A percentile compares a stretch with the other conserved stretches of the same genome.
These are phyloP conservation scores for Phytophthora syringae DNA, from an alignment of 352 stramenopile genomes.

Conservation along the genomic window DNA sequence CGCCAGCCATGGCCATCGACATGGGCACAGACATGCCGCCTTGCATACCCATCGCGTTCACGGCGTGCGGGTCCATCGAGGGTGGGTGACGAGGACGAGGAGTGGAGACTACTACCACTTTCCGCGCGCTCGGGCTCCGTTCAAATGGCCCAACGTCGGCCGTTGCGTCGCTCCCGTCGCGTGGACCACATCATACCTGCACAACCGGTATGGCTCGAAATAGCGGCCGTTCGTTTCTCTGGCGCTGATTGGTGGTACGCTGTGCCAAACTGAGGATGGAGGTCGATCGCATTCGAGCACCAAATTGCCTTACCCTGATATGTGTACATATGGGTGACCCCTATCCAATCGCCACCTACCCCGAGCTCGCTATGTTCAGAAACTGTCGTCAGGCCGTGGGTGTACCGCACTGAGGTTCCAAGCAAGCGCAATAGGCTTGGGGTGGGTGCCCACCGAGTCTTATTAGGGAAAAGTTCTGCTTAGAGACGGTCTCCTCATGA, in stretches of 20 bases:
- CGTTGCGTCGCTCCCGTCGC: constrained; percentile 25
- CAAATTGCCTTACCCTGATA: neutral
- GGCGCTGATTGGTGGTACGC: constrained; percentile 6
- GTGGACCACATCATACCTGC: neutral
- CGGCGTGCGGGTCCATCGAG: constrained; percentile 67
- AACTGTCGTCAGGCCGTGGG: constrained; percentile 17
- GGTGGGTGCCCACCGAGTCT: constrained; percentile 7
- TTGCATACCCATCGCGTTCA: constrained; percentile 76
- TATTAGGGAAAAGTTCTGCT: constrained; percentile 22
- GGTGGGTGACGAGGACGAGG: constrained; percentile 5
- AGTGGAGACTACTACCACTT: constrained; percentile 27
- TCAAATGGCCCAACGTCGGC: constrained; percentile 33
- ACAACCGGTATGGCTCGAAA: neutral
- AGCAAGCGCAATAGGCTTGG: neutral
- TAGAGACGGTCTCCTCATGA: constrained; percentile 25
- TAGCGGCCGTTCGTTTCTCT: constrained; percentile 24
- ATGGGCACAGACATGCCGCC: constrained; percentile 71
- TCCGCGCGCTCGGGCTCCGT: constrained; percentile 34
- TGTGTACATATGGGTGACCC: constrained; percentile 1
- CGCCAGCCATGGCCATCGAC: constrained; percentile 61
- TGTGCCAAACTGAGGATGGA: neutral
- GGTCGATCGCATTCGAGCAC: neutral
- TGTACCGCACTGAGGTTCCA: constrained; percentile 15
- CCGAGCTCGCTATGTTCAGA: constrained; percentile 15
- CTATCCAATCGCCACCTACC: neutral